Conservation (phyloP, 2,329 filamentous ascomycete genomes). For the Penicillium aurantiogriseum region DNA sequence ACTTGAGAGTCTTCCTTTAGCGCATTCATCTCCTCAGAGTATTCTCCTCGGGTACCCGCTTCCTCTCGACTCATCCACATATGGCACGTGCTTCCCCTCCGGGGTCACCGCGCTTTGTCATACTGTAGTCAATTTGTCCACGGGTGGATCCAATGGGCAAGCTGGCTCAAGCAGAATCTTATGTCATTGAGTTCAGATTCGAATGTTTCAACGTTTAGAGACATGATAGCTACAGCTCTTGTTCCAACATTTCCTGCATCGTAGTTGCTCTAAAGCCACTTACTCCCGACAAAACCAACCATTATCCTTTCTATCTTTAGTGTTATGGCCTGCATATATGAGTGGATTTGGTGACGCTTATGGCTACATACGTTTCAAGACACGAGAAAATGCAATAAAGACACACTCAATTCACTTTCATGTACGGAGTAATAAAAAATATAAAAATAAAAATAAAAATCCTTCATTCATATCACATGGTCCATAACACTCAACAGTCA, state of each 20-base stretch:
- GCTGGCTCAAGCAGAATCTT: background rate
- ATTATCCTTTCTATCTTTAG: too few species aligned
- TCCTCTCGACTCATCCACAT: background rate
- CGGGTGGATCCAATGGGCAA: background rate
- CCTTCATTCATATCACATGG: slow-evolving; percentile 2
- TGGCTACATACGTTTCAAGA: background rate
- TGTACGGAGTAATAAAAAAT: background rate
- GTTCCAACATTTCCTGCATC: background rate
- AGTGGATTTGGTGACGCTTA: too few species aligned
- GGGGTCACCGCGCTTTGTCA: background rate
- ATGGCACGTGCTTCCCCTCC: background rate
- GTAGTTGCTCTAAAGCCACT: background rate
- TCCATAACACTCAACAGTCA: background rate
- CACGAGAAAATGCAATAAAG: background rate
- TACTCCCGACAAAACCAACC: background rate
- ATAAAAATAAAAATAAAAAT: background rate
- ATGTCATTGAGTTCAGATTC: background rate
- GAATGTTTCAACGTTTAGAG: background rate
- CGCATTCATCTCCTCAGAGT: background rate
- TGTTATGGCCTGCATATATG: too few species aligned
- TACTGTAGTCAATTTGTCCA: too few species aligned
- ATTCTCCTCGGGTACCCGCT: background rate
- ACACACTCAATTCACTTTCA: background rate
- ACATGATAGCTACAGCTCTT: background rate
- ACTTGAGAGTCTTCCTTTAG: background rate